Evolutionary conservation across 305 asterid species (phyloP), one percentile per base, ranked within the genome.

Genomic region (Striga hermonthica): DNA sequence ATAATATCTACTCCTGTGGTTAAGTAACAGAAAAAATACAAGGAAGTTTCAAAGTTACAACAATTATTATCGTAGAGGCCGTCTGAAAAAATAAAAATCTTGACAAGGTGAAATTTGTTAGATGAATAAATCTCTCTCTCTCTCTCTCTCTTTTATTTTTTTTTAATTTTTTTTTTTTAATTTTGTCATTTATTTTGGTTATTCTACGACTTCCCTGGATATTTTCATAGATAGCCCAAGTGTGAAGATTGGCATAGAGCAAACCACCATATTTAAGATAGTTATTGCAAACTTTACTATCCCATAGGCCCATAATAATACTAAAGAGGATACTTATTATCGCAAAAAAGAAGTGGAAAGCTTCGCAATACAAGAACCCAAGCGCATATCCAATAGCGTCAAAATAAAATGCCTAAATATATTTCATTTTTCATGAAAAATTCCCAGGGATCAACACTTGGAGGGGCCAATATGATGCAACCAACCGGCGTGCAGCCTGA

Each of bases 401-500:
- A 39, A 57, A 13, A 22, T 22, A 4, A 0, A 35, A 57, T 52
- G 36, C 64, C 57, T 22, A 22, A 39, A 59, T n/a, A 9, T 49
- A n/a, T 28, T 10, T 9, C 28, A 41, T 62, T 4, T 12, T 16
- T 61, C 71, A 15, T 74, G 53, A 52, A 52, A 66, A 41, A 40
- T 60, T 71, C 45, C 16, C 63, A 82, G 88, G 82, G 75, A n/a
- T 75, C 85, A 40, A 68, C 85, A 5, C 62, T 66, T 57, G 83
- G 81, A 57, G 70, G 76, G 67, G 64, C 16, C 41, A 76, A 79
- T 16, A 60, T 34, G 44, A 69, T 70, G 78, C 89, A 74, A 59
- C 82, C 89, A 74, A 59, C 82, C 85, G 62, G 83, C 87, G 63
- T 76, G 81, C 72, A 86, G 88, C 85, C n/a, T n/a, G n/a, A n/a